A percentile compares a stretch with the other conserved stretches of the same genome.
These are phyloP conservation scores for Dissophora ornata DNA, from an alignment of 192 early-diverging fungal genomes.

Conservation along the genomic window DNA sequence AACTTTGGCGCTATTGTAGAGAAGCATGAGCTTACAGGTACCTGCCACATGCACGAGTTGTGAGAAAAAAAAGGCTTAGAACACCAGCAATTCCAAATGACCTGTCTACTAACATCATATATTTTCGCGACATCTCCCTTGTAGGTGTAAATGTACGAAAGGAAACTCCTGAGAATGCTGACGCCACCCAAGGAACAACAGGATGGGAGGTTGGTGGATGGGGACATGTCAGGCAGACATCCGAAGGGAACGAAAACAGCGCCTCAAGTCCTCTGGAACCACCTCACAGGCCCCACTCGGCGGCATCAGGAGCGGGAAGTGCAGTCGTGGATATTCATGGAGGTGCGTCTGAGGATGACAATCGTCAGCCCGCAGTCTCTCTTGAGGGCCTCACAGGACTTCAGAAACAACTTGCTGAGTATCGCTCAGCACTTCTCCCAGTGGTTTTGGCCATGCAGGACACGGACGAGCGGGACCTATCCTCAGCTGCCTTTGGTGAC, in stretches of 20 bases:
- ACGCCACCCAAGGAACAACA: constrained; percentile 10
- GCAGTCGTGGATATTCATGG: not conserved
- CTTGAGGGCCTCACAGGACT: constrained; percentile 30
- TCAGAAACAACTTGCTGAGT: constrained; percentile 39
- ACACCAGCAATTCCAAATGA: no score
- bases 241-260: constrained; percentile 17
- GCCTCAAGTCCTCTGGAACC: constrained; percentile 14
- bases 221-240: constrained; percentile 13
- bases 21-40: not conserved
- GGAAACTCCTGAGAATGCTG: not conserved
- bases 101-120: no score
- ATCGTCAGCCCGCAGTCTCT: not conserved
- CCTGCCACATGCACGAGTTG: no score
- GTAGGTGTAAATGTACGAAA: no score
- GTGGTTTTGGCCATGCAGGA: constrained; percentile 35
- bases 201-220: constrained; percentile 40
- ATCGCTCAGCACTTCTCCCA: constrained; percentile 36
- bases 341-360: not conserved
- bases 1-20: not conserved
- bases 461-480: not conserved
- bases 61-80: no score
- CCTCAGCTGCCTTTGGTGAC: not conserved
- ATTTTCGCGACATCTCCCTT: no score
- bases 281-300: no score
- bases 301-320: no score